Conservation (phyloP, 495 filamentous ascomycete genomes). For the Geoglossum glabrum region DNA sequence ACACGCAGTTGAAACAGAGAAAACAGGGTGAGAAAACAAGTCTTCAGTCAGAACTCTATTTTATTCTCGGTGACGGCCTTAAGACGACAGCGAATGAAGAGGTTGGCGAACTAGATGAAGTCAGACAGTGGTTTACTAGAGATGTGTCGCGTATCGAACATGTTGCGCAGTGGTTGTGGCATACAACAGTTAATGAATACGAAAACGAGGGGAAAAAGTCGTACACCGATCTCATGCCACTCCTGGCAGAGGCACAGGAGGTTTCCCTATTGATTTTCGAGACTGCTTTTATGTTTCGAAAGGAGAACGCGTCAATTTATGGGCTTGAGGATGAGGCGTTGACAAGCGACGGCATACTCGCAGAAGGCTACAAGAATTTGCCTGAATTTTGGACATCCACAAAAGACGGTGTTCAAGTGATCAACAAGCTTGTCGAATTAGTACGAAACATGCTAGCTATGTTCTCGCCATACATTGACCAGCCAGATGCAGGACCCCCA, state of each 20-base stretch:
- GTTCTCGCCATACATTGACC: conserved; percentile 17
- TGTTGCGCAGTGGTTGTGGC: conserved; percentile 54
- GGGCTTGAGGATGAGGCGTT: conserved; percentile 41
- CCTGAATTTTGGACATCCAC: conserved; percentile 69
- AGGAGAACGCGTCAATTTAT: conserved; percentile 42
- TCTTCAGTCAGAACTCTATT: conserved; percentile 42
- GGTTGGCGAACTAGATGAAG: conserved; percentile 43
- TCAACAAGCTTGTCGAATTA: conserved; percentile 30
- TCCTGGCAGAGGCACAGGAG: conserved; percentile 45
- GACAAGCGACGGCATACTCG: conserved; percentile 47
- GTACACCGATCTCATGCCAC: conserved; percentile 22
- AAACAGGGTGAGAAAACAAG: conserved; percentile 27
- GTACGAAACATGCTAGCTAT: conserved; percentile 15
- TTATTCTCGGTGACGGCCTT: conserved; percentile 45
- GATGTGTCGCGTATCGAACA: conserved; percentile 55
- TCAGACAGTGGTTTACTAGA: conserved; percentile 65
- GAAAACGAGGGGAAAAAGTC: conserved; percentile 29
- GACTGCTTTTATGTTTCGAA: conserved; percentile 54
- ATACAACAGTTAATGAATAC: conserved; percentile 47
- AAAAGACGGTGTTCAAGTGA: conserved; percentile 33
- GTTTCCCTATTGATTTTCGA: conserved; percentile 51
- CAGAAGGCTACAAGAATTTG: conserved; percentile 34
- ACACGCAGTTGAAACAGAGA: conserved; percentile 27
- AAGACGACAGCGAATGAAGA: conserved; percentile 38
- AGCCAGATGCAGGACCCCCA: conserved; percentile 6